A percentile compares a stretch with the other conserved stretches of the same genome.
These are phyloP conservation scores for Thermochaetoides dissita DNA, from an alignment of 2,329 filamentous ascomycete species.

Conservation along the genomic window DNA sequence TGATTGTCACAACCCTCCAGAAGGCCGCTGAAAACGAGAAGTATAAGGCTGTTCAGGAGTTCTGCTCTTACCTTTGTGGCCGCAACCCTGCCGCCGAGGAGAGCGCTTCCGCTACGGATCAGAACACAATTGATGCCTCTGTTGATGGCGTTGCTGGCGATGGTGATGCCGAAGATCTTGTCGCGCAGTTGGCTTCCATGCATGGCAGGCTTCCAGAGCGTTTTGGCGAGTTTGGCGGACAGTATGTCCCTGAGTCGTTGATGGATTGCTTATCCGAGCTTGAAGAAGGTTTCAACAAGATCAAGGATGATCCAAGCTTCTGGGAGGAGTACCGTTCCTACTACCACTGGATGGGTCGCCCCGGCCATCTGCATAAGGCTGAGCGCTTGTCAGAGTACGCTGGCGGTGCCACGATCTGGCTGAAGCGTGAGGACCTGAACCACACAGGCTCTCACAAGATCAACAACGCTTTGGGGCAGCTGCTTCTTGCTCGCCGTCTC, in stretches of 20 bases:
- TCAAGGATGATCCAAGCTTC: constrained; percentile 76
- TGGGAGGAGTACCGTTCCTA: constrained; percentile 95
- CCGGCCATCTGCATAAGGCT: constrained; percentile 80
- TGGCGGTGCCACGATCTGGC: constrained; percentile 88
- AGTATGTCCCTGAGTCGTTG: constrained; percentile 92
- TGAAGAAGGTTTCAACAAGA: constrained; percentile 78
- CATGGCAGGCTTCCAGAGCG: constrained; percentile 70
- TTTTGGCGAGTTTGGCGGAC: constrained; percentile 91
- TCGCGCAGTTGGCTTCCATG: constrained; percentile 72
- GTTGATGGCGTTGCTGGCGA: constrained; percentile 53
- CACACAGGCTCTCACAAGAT: constrained; percentile 99
- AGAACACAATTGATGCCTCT: constrained; percentile 54
- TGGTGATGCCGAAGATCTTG: constrained; percentile 36
- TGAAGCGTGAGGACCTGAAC: constrained; percentile 95
- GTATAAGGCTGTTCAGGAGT: constrained; percentile 66
- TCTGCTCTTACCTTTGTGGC: constrained; percentile 57
- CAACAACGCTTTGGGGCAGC: constrained; percentile 93
- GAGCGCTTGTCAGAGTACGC: constrained; percentile 77
- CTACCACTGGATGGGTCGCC: constrained; percentile 94
- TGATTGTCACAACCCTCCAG: constrained; percentile 73
- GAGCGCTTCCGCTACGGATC: constrained; percentile 32
- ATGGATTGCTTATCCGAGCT: constrained; percentile 93
- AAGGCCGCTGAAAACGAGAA: constrained; percentile 53
- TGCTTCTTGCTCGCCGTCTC: constrained; percentile 69
- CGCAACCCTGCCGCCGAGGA: constrained; percentile 24